A percentile compares a stretch with the other conserved stretches of the same genome.
phyloP scores from a whole-genome alignment of 768 basidiomycete genomes.

The Leccinum broughii region DNA sequence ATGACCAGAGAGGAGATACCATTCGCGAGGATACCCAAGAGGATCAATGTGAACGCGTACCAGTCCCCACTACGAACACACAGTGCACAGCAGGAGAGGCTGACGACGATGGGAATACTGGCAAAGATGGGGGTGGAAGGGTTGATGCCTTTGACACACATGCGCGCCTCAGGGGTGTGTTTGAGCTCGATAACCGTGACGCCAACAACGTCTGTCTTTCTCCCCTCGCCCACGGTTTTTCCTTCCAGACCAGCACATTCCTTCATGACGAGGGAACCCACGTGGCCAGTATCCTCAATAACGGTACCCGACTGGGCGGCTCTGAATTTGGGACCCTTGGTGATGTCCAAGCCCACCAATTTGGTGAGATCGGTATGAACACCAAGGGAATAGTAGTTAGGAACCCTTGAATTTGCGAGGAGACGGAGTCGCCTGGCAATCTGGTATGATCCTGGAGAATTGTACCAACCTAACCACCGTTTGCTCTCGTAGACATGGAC shows the following conservation, averaged over 20 bases:
- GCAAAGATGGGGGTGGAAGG: constrained; percentile 4
- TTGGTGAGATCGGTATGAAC: constrained; percentile 9
- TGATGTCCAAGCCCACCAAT: neutral
- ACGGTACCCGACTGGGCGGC: constrained; percentile 3
- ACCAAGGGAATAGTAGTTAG: constrained; percentile 1
- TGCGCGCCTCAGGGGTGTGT: neutral
- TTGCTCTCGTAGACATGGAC: constrained; percentile 26
- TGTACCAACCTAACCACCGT: constrained; percentile 35
- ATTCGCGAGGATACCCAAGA: constrained; percentile 30
- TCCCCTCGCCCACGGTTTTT: neutral
- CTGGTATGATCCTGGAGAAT: constrained; percentile 32
- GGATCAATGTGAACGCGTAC: constrained; percentile 27
- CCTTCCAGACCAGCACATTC: neutral
- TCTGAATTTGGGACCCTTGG: constrained; percentile 5
- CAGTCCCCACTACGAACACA: constrained; percentile 18
- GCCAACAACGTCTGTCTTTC: neutral
- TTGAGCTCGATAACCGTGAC: constrained; percentile 5
- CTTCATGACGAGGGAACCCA: constrained; percentile 8
- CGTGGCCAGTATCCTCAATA: constrained; percentile 6
- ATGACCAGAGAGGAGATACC: constrained; percentile 23
- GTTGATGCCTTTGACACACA: neutral
- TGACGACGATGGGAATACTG: constrained; percentile 18
- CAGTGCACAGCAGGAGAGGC: neutral
- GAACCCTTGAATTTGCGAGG: constrained; percentile 16
- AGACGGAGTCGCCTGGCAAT: constrained; percentile 25